phyloP scores from a whole-genome alignment of 164 flowering plant species.

The Annona squamosa region DNA sequence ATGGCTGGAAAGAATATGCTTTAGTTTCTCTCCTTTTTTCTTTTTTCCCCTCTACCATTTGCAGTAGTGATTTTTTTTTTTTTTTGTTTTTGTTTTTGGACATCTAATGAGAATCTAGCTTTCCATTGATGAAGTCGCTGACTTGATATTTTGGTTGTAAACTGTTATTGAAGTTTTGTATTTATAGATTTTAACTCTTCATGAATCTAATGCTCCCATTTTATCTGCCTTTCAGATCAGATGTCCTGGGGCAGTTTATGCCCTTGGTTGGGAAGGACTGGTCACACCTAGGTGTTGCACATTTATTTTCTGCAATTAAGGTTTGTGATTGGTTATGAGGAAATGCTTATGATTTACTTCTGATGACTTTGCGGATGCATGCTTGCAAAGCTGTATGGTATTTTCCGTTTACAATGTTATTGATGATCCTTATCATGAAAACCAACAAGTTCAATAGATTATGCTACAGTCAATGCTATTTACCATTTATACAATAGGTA shows the following conservation, averaged over 20 bases:
- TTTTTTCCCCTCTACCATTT: too few relatives aligned
- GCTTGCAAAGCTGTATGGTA: neutral
- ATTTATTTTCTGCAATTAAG: conserved; percentile 93
- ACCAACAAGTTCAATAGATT: neutral
- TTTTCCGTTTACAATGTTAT: neutral
- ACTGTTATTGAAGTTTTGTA: neutral
- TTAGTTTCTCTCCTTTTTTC: too few relatives aligned
- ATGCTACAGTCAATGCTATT: neutral
- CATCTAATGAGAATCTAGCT: too few relatives aligned
- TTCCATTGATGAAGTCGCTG: neutral
- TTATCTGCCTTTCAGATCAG: conserved; percentile 54
- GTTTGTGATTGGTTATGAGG: conserved; percentile 26
- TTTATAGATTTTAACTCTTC: neutral
- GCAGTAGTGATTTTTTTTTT: too few relatives aligned
- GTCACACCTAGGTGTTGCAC: conserved; percentile 94
- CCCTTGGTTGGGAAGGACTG: conserved; percentile 96
- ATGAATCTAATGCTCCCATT: conserved; percentile 8
- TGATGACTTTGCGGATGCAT: neutral
- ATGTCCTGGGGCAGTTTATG: conserved; percentile 98
- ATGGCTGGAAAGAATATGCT: too few relatives aligned
- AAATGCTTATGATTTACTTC: neutral
- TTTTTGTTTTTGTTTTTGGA: too few relatives aligned
- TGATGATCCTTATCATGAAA: neutral
- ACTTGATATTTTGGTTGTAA: neutral
- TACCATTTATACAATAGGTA: neutral